Evolutionary conservation across 176 grass and related monocot genomes (phyloP).

Genomic region (Cenchrus purpureus): DNA sequence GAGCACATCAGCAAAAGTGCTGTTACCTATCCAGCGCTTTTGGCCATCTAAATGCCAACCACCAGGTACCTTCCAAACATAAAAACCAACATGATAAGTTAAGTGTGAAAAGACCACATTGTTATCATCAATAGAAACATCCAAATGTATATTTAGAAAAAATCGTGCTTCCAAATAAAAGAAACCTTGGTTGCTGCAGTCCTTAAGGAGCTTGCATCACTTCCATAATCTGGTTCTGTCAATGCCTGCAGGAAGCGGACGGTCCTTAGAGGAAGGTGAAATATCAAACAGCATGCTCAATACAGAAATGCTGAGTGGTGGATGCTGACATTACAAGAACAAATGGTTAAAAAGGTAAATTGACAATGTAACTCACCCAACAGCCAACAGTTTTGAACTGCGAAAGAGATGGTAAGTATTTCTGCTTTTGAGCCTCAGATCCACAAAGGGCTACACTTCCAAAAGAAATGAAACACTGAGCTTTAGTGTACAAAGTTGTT

Average conservation of each 20-base stretch:
- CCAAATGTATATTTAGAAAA: not conserved
- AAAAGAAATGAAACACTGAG: conserved; percentile 22
- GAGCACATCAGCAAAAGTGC: conserved; percentile 93
- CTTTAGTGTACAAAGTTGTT: conserved; percentile 19
- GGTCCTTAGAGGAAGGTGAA: conserved; percentile 5
- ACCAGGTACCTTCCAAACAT: conserved; percentile 76
- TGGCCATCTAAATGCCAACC: conserved; percentile 92
- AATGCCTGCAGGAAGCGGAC: conserved; percentile 61
- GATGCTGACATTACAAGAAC: not conserved
- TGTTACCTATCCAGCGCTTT: conserved; percentile 97
- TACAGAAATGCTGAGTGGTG: not conserved
- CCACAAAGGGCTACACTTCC: conserved; percentile 74
- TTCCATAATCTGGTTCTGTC: conserved; percentile 91
- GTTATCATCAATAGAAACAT: conserved; percentile 4
- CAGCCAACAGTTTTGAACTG: conserved; percentile 77
- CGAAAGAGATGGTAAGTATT: conserved; percentile 84
- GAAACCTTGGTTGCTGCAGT: conserved; percentile 82
- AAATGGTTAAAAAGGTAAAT: conserved; percentile 10
- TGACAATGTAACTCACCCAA: conserved; percentile 69
- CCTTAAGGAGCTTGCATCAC: conserved; percentile 87
- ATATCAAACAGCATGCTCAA: not conserved
- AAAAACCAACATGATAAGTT: conserved; percentile 22
- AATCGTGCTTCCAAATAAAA: conserved; percentile 9
- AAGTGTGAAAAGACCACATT: not conserved
- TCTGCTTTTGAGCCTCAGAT: conserved; percentile 94